Evolutionary conservation across 2,329 filamentous ascomycete genomes (phyloP).

Genomic region (Botrytis sinoallii): DNA sequence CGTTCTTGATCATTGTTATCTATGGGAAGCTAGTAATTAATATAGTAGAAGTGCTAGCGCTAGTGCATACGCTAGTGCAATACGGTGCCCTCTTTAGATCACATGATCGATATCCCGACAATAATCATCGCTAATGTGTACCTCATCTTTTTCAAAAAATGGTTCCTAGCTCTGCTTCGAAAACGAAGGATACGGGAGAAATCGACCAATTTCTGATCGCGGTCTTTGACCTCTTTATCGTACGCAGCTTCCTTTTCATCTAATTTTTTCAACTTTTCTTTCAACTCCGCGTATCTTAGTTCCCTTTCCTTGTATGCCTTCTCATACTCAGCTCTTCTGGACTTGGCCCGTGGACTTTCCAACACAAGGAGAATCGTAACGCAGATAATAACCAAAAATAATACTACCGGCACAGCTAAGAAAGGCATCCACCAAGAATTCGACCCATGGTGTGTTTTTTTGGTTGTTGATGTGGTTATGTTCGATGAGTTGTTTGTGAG

Average conservation of each 20-base stretch:
- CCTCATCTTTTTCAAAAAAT: background rate
- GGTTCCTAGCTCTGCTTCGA: background rate
- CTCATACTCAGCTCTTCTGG: background rate
- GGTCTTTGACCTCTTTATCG: fast-evolving
- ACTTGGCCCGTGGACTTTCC: background rate
- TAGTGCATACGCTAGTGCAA: too few relatives aligned
- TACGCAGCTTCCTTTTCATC: background rate
- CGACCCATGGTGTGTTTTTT: background rate
- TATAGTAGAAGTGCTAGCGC: too few relatives aligned
- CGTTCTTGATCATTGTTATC: too few relatives aligned
- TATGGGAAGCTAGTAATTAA: too few relatives aligned
- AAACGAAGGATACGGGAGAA: background rate
- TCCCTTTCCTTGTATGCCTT: background rate
- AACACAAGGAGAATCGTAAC: background rate
- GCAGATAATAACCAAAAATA: background rate
- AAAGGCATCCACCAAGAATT: background rate
- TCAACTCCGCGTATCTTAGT: background rate
- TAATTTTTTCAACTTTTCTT: background rate
- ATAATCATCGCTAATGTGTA: background rate
- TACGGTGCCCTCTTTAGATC: too few relatives aligned
- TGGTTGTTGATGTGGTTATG: background rate
- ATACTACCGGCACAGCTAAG: background rate
- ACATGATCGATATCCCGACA: too few relatives aligned
- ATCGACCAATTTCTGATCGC: background rate
- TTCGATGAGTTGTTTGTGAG: background rate